phyloP scores from a whole-genome alignment of 495 filamentous ascomycete genomes.

The Penicillium silybi region DNA sequence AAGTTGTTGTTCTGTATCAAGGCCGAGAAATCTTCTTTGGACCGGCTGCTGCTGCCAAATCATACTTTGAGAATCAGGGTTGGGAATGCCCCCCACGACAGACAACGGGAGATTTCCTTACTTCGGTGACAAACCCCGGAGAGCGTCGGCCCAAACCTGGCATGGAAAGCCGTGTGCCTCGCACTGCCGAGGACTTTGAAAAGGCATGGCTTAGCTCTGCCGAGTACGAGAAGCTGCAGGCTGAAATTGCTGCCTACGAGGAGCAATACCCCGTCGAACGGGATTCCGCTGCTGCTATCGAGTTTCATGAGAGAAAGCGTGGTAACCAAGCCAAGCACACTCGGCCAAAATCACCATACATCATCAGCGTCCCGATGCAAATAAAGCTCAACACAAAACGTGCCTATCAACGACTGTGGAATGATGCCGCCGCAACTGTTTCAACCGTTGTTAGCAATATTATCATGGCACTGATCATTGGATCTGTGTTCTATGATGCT shows the following conservation, averaged over 20 bases:
- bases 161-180: slow-evolving; percentile 58
- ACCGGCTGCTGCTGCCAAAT: slow-evolving; percentile 45
- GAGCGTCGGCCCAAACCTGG: slow-evolving; percentile 56
- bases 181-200: slow-evolving; percentile 66
- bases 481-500: slow-evolving; percentile 77
- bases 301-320: slow-evolving; percentile 27
- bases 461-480: slow-evolving; percentile 73
- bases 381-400: slow-evolving; percentile 41
- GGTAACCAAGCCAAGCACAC: slow-evolving; percentile 29
- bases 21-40: slow-evolving; percentile 63
- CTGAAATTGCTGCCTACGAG: slow-evolving; percentile 48
- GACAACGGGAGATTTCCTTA: slow-evolving; percentile 68
- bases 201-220: slow-evolving; percentile 49
- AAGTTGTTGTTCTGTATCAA: slow-evolving; percentile 55
- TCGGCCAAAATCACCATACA: slow-evolving; percentile 33
- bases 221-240: slow-evolving; percentile 43
- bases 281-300: slow-evolving; percentile 5
- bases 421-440: slow-evolving; percentile 68
- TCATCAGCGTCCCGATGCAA: slow-evolving; percentile 39
- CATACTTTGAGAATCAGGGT: slow-evolving; percentile 56
- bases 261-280: slow-evolving; percentile 14
- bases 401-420: slow-evolving; percentile 52
- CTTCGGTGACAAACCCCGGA: slow-evolving; percentile 60
- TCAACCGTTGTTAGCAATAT: slow-evolving; percentile 66
- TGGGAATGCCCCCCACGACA: slow-evolving; percentile 52